These are phyloP conservation scores for Aspergillus sclerotiicarbonarius DNA, from an alignment of 495 filamentous ascomycete genomes.

Conservation along the genomic window DNA sequence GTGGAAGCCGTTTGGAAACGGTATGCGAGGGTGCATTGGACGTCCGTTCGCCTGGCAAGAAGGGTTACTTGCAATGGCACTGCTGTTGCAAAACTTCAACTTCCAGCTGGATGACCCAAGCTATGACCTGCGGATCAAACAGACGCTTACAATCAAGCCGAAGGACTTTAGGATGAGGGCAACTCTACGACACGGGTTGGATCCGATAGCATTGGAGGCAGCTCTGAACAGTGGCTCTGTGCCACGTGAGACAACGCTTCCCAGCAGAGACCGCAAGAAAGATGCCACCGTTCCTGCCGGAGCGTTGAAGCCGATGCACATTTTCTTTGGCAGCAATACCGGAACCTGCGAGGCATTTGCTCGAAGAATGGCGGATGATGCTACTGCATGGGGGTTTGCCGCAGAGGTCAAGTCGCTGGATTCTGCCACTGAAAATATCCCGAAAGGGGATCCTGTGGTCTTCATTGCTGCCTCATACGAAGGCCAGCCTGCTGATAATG, in stretches of 20 bases:
- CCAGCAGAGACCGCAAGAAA: not conserved
- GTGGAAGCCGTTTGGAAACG: slow-evolving; percentile 64
- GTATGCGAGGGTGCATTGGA: slow-evolving; percentile 65
- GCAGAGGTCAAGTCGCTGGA: slow-evolving; percentile 8
- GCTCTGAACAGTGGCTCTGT: not conserved
- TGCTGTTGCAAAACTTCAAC: slow-evolving; percentile 60
- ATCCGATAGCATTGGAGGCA: slow-evolving; percentile 57
- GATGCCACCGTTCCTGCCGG: not conserved
- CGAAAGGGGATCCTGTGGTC: slow-evolving; percentile 7
- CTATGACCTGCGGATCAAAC: slow-evolving; percentile 60
- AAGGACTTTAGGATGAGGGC: slow-evolving; percentile 70
- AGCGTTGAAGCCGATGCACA: not conserved
- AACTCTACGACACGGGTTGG: slow-evolving; percentile 54
- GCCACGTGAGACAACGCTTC: not conserved
- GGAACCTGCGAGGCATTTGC: slow-evolving; percentile 15
- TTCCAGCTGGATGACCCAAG: slow-evolving; percentile 55
- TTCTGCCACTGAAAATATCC: slow-evolving; percentile 1
- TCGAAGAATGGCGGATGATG: slow-evolving; percentile 1
- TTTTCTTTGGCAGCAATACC: slow-evolving; percentile 13
- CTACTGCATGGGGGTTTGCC: slow-evolving; percentile 2
- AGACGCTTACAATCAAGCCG: slow-evolving; percentile 76
- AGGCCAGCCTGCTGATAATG: slow-evolving; percentile 19
- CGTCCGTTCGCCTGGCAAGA: slow-evolving; percentile 69
- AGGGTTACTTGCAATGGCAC: slow-evolving; percentile 50
- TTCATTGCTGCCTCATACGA: slow-evolving; percentile 18